phyloP scores from a whole-genome alignment of 2,329 filamentous ascomycete species.

The Scopulariopsis brevicaulis region DNA sequence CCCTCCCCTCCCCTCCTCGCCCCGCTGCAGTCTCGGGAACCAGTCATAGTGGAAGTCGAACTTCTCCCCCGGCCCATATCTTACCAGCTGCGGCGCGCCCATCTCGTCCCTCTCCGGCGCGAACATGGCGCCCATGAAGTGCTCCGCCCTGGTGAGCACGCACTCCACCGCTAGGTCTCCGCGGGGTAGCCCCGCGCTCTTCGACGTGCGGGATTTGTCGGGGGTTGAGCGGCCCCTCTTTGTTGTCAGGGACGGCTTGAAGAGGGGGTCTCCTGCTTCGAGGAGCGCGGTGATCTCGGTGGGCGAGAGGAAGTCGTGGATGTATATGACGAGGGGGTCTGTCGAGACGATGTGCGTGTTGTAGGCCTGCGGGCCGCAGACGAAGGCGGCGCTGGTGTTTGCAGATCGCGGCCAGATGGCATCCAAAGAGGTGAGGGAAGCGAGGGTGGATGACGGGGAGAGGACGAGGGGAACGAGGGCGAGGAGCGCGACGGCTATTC shows the following conservation, averaged over 20 bases:
- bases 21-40: constrained; percentile 12
- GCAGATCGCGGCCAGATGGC: not conserved
- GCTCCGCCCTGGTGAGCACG: constrained; percentile 20
- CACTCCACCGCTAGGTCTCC: constrained; percentile 22
- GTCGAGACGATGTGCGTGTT: constrained; percentile 27
- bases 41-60: constrained; percentile 29
- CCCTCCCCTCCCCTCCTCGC: not conserved
- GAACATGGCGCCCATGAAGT: constrained; percentile 25
- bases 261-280: constrained; percentile 19
- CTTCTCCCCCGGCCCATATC: constrained; percentile 23
- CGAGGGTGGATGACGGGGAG: not conserved
- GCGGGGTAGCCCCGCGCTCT: constrained; percentile 22
- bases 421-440: not conserved
- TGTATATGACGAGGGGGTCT: constrained; percentile 29
- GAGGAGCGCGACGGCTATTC: constrained; percentile 1
- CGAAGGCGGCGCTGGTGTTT: not conserved
- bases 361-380: constrained; percentile 21
- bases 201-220: constrained; percentile 24
- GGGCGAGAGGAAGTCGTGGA: constrained; percentile 24
- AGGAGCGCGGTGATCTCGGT: constrained; percentile 18
- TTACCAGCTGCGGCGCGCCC: constrained; percentile 28
- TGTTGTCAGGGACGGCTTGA: constrained; percentile 24
- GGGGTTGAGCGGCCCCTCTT: constrained; percentile 19
- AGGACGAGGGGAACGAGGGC: constrained; percentile 1
- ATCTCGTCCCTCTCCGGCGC: constrained; percentile 24